phyloP scores from a whole-genome alignment of 225 moss, liverwort and hornwort species.

The Antitrichia curtipendula region DNA sequence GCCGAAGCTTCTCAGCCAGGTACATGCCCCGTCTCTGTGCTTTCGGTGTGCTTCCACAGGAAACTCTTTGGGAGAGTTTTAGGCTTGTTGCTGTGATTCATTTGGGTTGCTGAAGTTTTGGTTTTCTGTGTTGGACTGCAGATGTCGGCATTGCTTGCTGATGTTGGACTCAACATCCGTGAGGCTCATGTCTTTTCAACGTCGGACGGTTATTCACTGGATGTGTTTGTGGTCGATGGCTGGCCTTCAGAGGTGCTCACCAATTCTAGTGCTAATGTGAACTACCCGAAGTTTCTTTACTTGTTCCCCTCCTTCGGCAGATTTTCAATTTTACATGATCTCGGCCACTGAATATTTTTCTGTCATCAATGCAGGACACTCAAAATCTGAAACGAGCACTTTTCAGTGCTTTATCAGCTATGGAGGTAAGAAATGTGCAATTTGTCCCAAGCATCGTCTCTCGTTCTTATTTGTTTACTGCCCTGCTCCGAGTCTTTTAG shows the following conservation, averaged over 20 bases:
- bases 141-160: constrained; percentile 94
- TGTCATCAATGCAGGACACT: constrained; percentile 54
- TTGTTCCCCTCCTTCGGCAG: not conserved
- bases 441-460: not conserved
- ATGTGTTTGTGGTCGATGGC: constrained; percentile 96
- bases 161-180: constrained; percentile 92
- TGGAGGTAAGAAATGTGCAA: constrained; percentile 49
- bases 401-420: constrained; percentile 57
- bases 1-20: constrained; percentile 98
- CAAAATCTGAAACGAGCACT: constrained; percentile 70
- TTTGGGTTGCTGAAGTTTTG: not conserved
- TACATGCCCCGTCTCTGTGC: not conserved
- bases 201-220: constrained; percentile 75
- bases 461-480: not conserved
- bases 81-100: not conserved
- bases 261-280: not conserved
- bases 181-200: constrained; percentile 99
- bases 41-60: not conserved
- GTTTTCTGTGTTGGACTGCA: constrained; percentile 23
- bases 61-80: not conserved
- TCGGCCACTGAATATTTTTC: not conserved
- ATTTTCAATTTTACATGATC: not conserved
- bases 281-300: not conserved
- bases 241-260: constrained; percentile 83
- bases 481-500: not conserved